Evolutionary conservation across 1,284 basidiomycete species (phyloP).

Genomic region (Fistulina hepatica): DNA sequence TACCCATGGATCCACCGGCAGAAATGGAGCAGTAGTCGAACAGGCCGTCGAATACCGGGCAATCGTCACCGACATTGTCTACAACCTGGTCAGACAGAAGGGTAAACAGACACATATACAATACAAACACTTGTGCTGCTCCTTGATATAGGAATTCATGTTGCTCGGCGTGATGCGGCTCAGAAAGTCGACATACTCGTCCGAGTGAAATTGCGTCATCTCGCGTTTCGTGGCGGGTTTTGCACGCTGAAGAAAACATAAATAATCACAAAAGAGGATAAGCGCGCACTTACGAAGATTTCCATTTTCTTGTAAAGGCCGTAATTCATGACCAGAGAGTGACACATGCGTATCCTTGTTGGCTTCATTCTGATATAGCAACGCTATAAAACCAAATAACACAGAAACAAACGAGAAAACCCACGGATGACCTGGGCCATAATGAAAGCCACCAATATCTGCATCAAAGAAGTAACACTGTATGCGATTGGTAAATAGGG

Average conservation of each 20-base stretch:
- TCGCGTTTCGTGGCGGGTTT: slow-evolving; percentile 99
- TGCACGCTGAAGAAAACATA: slow-evolving; percentile 57
- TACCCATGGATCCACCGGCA: slow-evolving; percentile 97
- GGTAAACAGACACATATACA: neutral
- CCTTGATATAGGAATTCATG: slow-evolving; percentile 81
- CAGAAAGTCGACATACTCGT: slow-evolving; percentile 89
- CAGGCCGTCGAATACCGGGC: slow-evolving; percentile 95
- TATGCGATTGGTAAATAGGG: slow-evolving; percentile 7
- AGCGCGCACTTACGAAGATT: slow-evolving; percentile 68
- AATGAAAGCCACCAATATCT: slow-evolving; percentile 97
- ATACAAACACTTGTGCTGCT: slow-evolving; percentile 87
- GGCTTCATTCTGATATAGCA: slow-evolving; percentile 74
- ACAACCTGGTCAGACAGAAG: neutral
- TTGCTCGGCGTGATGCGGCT: slow-evolving; percentile 78
- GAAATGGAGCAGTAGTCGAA: slow-evolving; percentile 99
- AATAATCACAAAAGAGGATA: slow-evolving; percentile 1
- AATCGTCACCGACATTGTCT: slow-evolving; percentile 73
- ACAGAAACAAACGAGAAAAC: slow-evolving; percentile 20
- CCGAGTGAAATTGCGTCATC: slow-evolving; percentile 92
- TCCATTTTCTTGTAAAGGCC: slow-evolving; percentile 97
- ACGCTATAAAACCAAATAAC: slow-evolving; percentile 9
- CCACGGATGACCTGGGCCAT: slow-evolving; percentile 88
- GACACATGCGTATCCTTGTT: slow-evolving; percentile 97
- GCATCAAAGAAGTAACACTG: slow-evolving; percentile 98
- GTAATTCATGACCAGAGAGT: slow-evolving; percentile 99